Base-by-base conservation (phyloP, 805 yeast species). In the Kodamaea kakaduensis region DNA sequence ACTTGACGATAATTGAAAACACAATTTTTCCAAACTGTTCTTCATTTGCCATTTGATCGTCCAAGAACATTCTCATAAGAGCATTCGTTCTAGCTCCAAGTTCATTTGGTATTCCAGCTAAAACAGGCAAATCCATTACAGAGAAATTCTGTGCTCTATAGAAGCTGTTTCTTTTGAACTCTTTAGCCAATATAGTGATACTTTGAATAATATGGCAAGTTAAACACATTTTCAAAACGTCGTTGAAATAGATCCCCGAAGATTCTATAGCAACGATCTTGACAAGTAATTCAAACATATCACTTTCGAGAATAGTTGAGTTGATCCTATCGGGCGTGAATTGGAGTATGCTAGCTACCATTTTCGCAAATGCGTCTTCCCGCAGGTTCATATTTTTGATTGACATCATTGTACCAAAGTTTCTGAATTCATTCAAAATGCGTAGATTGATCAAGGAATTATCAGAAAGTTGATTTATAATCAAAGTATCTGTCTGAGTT, bases 391-490 rank as follows among this genome's bases (percentile, higher is more conserved):
- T 48, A 45, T 56, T 51, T 13, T 52, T 51, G n/a, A 54, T 48
- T 34, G 58, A 58, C 64, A 59, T 56, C 20, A 54, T 52, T 19
- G 59, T 40, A 30, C 52, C 63, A 3, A 66, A 54, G 25, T 56
- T 53, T 37, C 71, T 47, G 32, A 64, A 64, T 34, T 68, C 73
- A 36, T 56, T 56, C 29, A 59, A 46, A 3, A 74, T 69, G 38
- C 93, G 59, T 37, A 87, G 55, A 10, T 80, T 70, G 1, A 83
- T 67, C 28, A 84, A 46, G 1, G 71, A 57, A 42, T 82, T 87
- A 46, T 77, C 73, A 0, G 86, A 73, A 3, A 86, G 45, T 38
- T 81, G 87, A 25, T 68, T 65, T 2, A 77, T 58, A 0, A 83
- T 50, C 9, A 77, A 43, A 0, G 71, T 70, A 1, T 68, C 68